Evolutionary conservation across 805 yeast genomes (phyloP), one percentile per base, ranked within the genome.

Genomic region (Saccharomycopsis fermentans): DNA sequence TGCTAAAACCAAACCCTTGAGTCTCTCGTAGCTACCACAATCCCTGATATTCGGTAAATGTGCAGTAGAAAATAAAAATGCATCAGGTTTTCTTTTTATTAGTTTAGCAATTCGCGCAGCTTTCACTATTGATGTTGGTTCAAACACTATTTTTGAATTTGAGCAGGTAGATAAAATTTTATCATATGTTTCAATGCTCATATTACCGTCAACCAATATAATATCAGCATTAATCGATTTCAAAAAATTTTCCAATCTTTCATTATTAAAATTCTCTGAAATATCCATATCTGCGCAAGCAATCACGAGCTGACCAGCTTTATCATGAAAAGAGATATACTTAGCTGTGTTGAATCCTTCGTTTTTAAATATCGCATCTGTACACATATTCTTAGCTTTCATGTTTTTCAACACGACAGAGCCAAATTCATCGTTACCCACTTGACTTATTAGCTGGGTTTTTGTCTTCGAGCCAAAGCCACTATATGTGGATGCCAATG

Each of bases 221-320:
- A 71, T 69, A 9, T 71, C 69, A 0, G 95, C 87, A 4, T 68
- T 63, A 0, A 76, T 68, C 12, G 66, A 55, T 1, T 62, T 59
- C 4, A 90, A 63, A 62, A 79, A 74, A 0, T 69, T 47, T 1
- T 65, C 59, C 2, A 86, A 74, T 60, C 78, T 80, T 0, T 70
- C 68, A 0, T 70, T 55, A 14, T 81, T 73, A 52, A 81, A 60
- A 29, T 74, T 70, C 63, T 86, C 87, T 24, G 84, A 72, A 9
- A 85, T 80, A n/a, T 74, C 74, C 96, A 90, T 90, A 66, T 88
- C 96, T 3, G 96, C 92, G 66, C 89, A 81, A 0, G 96, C 96
- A 17, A 87, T 73, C 2, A 86, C 67, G 53, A 90, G 73, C 2
- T 78, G 83, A 1, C 96, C 96, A 6, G 70, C 66, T 0, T 65